These are phyloP conservation scores for Syncephalis fuscata DNA, from an alignment of 371 early-diverging fungal species.

Conservation along the genomic window DNA sequence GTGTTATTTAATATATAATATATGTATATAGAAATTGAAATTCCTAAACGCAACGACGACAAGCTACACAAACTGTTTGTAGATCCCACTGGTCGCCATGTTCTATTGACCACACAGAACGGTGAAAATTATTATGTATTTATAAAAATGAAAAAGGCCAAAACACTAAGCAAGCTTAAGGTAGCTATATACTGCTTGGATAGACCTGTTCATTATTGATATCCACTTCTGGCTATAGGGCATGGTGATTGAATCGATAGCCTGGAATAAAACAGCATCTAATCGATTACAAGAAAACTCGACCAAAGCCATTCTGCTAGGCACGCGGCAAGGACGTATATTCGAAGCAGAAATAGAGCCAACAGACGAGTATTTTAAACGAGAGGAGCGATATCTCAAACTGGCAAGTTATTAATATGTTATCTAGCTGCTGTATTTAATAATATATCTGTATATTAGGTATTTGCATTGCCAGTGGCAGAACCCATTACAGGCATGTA, in stretches of 20 bases:
- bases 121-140: conserved; percentile 78
- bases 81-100: conserved; percentile 75
- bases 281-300: conserved; percentile 23
- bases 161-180: conserved; percentile 40
- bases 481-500: conserved; percentile 65
- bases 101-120: conserved; percentile 66
- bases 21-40: conserved; percentile 46
- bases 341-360: conserved; percentile 76
- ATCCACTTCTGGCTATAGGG: conserved; percentile 27
- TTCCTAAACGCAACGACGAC: conserved; percentile 41
- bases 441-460: conserved; percentile 9
- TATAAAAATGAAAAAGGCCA: conserved; percentile 58
- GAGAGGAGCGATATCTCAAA: conserved; percentile 56
- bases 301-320: conserved; percentile 66
- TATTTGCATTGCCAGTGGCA: conserved; percentile 22
- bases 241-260: conserved; percentile 61
- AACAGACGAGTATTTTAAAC: conserved; percentile 62
- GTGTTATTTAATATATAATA: not conserved
- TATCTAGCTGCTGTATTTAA: not conserved
- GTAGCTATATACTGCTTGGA: conserved; percentile 11
- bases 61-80: conserved; percentile 53
- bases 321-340: conserved; percentile 63
- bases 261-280: conserved; percentile 66
- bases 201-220: conserved; percentile 1
- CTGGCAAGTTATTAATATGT: conserved; percentile 23